These are phyloP conservation scores for Tolypocladium tundrense DNA, from an alignment of 2,329 filamentous ascomycete species.

Conservation along the genomic window DNA sequence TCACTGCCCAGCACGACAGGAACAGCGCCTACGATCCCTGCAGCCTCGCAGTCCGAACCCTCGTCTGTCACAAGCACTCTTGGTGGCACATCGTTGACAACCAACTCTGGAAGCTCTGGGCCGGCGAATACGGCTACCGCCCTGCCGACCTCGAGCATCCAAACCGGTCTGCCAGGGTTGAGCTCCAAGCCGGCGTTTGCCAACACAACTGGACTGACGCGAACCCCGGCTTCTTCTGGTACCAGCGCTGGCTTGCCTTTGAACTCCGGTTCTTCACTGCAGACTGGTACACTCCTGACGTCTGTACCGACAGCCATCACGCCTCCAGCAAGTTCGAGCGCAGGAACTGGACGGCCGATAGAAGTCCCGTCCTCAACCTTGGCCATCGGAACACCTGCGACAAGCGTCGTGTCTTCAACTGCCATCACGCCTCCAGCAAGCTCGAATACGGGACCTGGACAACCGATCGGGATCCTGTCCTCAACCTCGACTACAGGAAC, in stretches of 20 bases:
- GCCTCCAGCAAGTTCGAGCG: neutral
- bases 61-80: neutral
- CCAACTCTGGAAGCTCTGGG: neutral
- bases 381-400: neutral
- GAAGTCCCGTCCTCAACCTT: neutral
- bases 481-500: neutral
- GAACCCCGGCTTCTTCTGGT: neutral
- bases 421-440: neutral
- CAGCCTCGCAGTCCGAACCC: neutral
- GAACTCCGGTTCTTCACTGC: neutral
- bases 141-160: neutral
- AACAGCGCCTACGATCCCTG: neutral
- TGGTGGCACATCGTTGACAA: neutral
- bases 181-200: neutral
- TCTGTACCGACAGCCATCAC: neutral
- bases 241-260: neutral
- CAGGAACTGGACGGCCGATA: neutral
- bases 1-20: neutral
- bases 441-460: neutral
- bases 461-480: neutral
- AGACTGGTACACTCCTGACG: neutral
- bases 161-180: neutral
- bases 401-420: neutral
- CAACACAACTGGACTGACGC: neutral
- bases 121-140: neutral